Evolutionary conservation across 371 early-diverging fungal species (phyloP), one percentile per base, ranked within the genome.

Genomic region (Zopfochytrium polystomum): DNA sequence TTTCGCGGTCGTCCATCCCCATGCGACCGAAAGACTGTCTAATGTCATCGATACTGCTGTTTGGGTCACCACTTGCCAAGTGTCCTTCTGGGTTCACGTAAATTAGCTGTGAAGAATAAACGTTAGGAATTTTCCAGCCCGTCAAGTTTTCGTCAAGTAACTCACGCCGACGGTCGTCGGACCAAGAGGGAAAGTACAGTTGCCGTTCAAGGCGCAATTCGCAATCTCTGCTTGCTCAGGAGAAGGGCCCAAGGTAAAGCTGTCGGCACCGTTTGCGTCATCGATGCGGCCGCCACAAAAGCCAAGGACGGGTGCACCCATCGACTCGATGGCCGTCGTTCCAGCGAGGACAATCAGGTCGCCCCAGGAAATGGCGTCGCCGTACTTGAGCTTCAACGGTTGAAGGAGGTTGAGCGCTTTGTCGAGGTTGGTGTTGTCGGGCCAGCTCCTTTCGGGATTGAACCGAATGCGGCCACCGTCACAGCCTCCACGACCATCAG

Each of bases 321-420:
- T 79, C 67, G 88, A 90, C 78, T 92, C 89, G 58, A 94, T 80
- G 38, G 91, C 93, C 46, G 78, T 81, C 20, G 87, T 90, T 67
- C 92, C 95, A 42, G 90, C 91, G 62, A 94, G 82, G 42, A 92
- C 87, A 87, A 92, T 92, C 67, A 95, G 82, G 73, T 95, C 96
- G 70, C 86, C 89, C 70, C 90, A 90, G 35, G 88, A 82, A 58
- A 95, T 86, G 4, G 22, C 27, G 50, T 80, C 77, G 18, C 91
- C 90, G 79, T 90, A 83, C 72, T 89, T 85, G 33, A 77, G 70
- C 80, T 95, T 90, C 71, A 95, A 74, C 33, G 83, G 81, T 72
- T 90, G 88, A 52, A 94, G 79, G 32, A 88, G 49, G 26, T 34
- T 42, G 53, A 93, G 87, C 34, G 96, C 96, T 54, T 83, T 72